These are phyloP conservation scores for Aspergillus vadensis DNA, from an alignment of 2,329 filamentous ascomycete species.

Conservation along the genomic window DNA sequence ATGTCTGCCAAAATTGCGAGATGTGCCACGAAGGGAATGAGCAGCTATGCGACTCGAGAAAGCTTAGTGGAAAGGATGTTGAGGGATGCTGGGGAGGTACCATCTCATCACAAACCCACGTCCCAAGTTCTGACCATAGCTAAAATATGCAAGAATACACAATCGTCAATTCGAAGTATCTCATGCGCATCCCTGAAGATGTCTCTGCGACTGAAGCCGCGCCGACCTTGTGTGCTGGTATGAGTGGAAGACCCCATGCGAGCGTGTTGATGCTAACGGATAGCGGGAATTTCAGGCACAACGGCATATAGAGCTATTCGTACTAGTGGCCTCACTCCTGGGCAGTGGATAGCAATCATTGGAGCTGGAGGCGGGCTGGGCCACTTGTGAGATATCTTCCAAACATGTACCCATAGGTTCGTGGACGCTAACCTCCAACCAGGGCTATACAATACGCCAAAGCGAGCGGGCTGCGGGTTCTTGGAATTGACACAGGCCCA, in stretches of 20 bases:
- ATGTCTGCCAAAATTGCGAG: neutral
- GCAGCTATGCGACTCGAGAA: neutral
- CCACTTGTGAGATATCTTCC: neutral
- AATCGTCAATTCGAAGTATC: neutral
- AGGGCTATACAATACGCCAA: neutral
- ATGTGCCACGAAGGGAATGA: neutral
- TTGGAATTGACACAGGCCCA: neutral
- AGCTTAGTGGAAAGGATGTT: neutral
- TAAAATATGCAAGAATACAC: neutral
- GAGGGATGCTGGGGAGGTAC: neutral
- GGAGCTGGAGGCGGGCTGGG: neutral
- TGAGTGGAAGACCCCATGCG: neutral
- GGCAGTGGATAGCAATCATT: neutral
- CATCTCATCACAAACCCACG: no score
- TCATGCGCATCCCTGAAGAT: neutral
- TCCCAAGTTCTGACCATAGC: neutral
- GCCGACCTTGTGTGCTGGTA: neutral
- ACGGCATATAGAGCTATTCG: neutral
- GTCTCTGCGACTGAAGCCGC: neutral
- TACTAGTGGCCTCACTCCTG: neutral
- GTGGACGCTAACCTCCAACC: neutral
- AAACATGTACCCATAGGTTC: neutral
- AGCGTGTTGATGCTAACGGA: neutral
- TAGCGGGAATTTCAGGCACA: neutral
- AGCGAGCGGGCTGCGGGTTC: neutral